Evolutionary conservation across 1,284 basidiomycete genomes (phyloP), one percentile per base, ranked within the genome.

Genomic region (Athelia sp.): DNA sequence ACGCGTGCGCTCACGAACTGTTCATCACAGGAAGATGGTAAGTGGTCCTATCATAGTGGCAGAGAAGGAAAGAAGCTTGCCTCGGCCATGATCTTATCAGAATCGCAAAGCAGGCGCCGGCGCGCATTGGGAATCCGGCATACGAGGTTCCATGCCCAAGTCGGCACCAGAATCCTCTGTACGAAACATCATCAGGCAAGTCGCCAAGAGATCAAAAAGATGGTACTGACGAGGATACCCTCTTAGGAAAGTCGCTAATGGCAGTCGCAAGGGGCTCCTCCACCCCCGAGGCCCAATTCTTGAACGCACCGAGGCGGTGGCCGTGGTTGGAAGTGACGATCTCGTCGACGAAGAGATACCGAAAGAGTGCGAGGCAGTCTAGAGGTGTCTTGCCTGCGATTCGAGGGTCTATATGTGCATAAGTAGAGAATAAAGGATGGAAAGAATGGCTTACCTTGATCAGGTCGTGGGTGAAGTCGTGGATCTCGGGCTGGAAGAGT

Each of bases 241-340:
- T 76, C 63, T 84, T 87, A 38, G 86, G 86, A 61, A 89, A 89
- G 64, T 88, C 84, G 48, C 77, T 78, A 55, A 89, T 82, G 43
- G 86, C 84, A 50, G 75, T 80, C 50, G 79, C 78, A 29, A 89
- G 74, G 24, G 78, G 74, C 60, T 87, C 82, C 59, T 78, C 76
- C 19, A 73, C 69, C 54, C 79, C 78, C 58, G 75, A 63, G 48
- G 80, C 74, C 81, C 81, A 87, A 58, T 78, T 84, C 53, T 70
- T 71, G 43, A 88, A 70, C 15, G 86, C 82, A 57, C 82, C 83
- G 58, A 82, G 74, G 57, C 75, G 78, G 66, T 77, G 78, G 46
- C 85, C 86, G 62, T 84, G 84, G 43, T 79, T 82, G 47, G 79
- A 79, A 23, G 74, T 73, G 47, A 83, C 77, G 50, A 84, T 74